Conservation (phyloP, 805 yeast genomes). For the Clavispora asparagi region DNA sequence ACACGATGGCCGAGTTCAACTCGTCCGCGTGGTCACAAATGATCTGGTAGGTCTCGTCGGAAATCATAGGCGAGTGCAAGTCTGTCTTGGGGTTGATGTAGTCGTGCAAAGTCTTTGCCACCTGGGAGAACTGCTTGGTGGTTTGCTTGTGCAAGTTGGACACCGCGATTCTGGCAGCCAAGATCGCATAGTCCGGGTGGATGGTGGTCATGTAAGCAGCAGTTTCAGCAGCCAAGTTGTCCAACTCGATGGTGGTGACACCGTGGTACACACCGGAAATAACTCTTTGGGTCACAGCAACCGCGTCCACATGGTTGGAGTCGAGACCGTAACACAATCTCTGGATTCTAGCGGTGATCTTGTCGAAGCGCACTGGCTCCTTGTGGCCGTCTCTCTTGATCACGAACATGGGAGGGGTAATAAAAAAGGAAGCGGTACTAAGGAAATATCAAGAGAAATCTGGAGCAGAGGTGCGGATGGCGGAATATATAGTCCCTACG, state of each 20-base stretch:
- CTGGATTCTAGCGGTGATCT: slow-evolving; percentile 88
- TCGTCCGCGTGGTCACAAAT: slow-evolving; percentile 36
- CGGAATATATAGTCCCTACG: slow-evolving; percentile 7
- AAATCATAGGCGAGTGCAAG: slow-evolving; percentile 44
- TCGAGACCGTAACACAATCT: slow-evolving; percentile 94
- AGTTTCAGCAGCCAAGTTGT: slow-evolving; percentile 81
- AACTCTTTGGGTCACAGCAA: slow-evolving; percentile 91
- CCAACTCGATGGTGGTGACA: slow-evolving; percentile 81
- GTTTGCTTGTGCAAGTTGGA: slow-evolving; percentile 94
- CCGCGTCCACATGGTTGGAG: slow-evolving; percentile 88
- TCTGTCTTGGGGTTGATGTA: slow-evolving; percentile 80
- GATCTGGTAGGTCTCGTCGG: slow-evolving; percentile 36
- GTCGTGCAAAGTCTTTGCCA: slow-evolving; percentile 63
- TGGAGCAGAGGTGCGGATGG: background rate
- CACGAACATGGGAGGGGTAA: slow-evolving; percentile 57
- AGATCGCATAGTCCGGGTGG: slow-evolving; percentile 94
- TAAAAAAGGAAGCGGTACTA: background rate
- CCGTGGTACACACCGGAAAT: slow-evolving; percentile 96
- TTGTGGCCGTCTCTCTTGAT: slow-evolving; percentile 89
- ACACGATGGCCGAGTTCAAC: slow-evolving; percentile 42
- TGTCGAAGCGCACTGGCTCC: slow-evolving; percentile 93
- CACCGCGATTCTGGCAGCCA: slow-evolving; percentile 94
- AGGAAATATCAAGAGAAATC: background rate
- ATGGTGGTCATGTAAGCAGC: slow-evolving; percentile 97
- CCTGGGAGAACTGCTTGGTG: slow-evolving; percentile 77